Evolutionary conservation across 1,139 yeast species (phyloP).

Genomic region (Geotrichum armillariae): DNA sequence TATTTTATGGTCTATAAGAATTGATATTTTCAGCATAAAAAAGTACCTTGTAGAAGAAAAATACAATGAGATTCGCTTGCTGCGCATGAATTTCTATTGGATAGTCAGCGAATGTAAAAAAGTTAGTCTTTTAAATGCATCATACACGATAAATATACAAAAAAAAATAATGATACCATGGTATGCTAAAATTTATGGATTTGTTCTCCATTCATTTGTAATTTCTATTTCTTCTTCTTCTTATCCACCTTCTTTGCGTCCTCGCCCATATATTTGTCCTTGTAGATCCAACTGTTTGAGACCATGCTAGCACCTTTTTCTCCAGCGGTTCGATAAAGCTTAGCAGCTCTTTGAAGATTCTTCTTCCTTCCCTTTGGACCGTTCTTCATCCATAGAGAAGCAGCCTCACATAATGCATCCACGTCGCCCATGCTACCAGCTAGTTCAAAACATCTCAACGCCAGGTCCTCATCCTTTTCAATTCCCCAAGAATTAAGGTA

Average conservation of each 20-base stretch:
- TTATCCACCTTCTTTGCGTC: conserved; percentile 24
- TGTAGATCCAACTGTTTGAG: conserved; percentile 79
- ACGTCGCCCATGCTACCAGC: conserved; percentile 71
- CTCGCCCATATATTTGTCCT: conserved; percentile 56
- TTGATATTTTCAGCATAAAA: no score
- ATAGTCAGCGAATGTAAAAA: no score
- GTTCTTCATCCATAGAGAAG: conserved; percentile 64
- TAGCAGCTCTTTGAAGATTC: conserved; percentile 65
- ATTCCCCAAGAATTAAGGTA: conserved; percentile 62
- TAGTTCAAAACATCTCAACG: conserved; percentile 59
- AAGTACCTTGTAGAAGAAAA: no score
- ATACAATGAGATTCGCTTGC: no score
- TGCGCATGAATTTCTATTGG: no score
- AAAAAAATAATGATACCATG: no score
- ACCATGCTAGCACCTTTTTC: conserved; percentile 61
- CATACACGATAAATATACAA: no score
- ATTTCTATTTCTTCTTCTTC: conserved; percentile 12
- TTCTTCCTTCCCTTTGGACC: conserved; percentile 55
- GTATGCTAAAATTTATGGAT: no score
- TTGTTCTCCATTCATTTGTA: no score
- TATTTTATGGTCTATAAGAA: no score
- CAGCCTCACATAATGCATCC: conserved; percentile 71
- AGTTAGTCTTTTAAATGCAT: no score
- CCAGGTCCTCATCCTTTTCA: conserved; percentile 55
- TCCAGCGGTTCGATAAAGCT: conserved; percentile 69